Evolutionary conservation across 2,329 filamentous ascomycete genomes (phyloP), one percentile per base, ranked within the genome.

Genomic region (Penicillium crustosum): DNA sequence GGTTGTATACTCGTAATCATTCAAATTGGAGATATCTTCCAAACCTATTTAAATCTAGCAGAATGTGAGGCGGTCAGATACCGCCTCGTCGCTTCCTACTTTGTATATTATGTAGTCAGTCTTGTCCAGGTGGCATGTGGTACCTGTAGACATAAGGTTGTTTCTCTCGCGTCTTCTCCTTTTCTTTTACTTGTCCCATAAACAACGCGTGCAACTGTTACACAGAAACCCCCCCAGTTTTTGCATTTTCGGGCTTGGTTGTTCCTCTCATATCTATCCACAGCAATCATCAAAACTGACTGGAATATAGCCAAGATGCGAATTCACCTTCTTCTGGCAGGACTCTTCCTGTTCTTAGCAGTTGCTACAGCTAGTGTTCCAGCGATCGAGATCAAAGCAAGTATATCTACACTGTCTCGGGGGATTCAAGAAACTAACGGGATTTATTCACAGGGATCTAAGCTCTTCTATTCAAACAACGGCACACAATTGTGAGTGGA

Each of bases 391-490:
- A 57, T 57, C 42, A 57, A 57, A 31, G 49, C n/a, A 53, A 33
- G 41, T 33, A 31, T 19, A 15, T 21, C 3, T 10, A 21, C 23
- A 27, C 8, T 25, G 15, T 6, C 29, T 38, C 7, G 2, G 13
- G 19, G 31, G 2, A 17, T 23, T n/a, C 8, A 15, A 47, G 1
- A 9, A 17, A 12, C 25, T 42, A 12, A 49, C 27, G 1, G 5
- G 15, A 9, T 12, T 10, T 13, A n/a, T 23, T 12, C 5, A n/a
- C 6, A 57, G 54, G 54, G 54, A 9, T 57, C 54, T 2, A 57
- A 57, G 41, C 47, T 57, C 35, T 57, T 57, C 27, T 57, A 57
- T 29, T 27, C 54, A 2, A 47, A 47, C 42, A 57, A 53, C n/a
- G 49, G 54, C 35, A 47, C 25, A 0, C 54, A 57, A 15, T 57